Conservation (phyloP, 768 basidiomycete genomes). For the Suillus subalutaceus region DNA sequence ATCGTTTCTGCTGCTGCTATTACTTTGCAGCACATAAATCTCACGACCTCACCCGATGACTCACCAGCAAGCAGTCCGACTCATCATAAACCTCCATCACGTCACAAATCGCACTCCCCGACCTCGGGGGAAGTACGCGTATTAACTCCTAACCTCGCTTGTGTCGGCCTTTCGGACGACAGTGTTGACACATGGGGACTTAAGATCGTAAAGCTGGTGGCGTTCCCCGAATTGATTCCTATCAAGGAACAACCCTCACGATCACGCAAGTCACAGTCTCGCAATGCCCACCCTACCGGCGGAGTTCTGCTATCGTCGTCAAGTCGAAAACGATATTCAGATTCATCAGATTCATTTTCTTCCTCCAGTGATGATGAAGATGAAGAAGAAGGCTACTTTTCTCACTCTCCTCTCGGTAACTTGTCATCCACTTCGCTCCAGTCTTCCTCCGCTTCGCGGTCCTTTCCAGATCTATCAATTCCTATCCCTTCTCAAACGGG, state of each 20-base stretch:
- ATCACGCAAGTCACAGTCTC: background rate
- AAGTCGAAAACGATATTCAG: slow-evolving; percentile 21
- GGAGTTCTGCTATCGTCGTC: slow-evolving; percentile 10
- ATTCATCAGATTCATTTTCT: slow-evolving; percentile 29
- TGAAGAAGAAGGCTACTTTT: slow-evolving; percentile 56
- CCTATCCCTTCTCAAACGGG: slow-evolving; percentile 31
- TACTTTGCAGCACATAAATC: slow-evolving; percentile 12
- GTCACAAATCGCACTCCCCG: slow-evolving; percentile 54
- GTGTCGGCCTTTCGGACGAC: slow-evolving; percentile 74
- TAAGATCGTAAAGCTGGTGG: slow-evolving; percentile 78
- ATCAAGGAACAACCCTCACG: slow-evolving; percentile 14
- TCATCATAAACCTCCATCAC: slow-evolving; percentile 24
- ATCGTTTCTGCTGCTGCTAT: slow-evolving; percentile 21
- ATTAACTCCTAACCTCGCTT: slow-evolving; percentile 71
- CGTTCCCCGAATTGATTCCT: slow-evolving; percentile 74
- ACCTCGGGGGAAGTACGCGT: slow-evolving; percentile 61
- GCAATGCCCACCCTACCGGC: background rate
- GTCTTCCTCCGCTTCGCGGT: slow-evolving; percentile 42
- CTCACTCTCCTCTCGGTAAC: slow-evolving; percentile 53
- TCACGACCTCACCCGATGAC: slow-evolving; percentile 9
- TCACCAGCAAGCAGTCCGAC: slow-evolving; percentile 12
- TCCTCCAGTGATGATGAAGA: slow-evolving; percentile 39
- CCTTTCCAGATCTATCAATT: slow-evolving; percentile 44
- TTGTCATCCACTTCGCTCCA: slow-evolving; percentile 37
- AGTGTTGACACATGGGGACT: slow-evolving; percentile 71